phyloP scores from a whole-genome alignment of 2,329 filamentous ascomycete species.

The Cryphonectria nitschkei region DNA sequence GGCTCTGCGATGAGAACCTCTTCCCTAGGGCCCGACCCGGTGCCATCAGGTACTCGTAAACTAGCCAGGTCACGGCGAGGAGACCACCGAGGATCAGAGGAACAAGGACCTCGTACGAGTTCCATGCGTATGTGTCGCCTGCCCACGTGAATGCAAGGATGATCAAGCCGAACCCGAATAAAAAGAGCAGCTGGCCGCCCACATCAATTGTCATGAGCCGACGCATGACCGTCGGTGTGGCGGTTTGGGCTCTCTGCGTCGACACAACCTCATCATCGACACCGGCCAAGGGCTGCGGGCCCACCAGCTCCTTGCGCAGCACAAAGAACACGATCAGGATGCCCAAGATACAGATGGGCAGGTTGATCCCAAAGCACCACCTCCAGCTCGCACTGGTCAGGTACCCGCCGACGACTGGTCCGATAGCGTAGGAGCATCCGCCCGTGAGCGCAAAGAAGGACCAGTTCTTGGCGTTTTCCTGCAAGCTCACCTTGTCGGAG shows the following conservation, averaged over 20 bases:
- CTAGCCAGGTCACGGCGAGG: conserved; percentile 46
- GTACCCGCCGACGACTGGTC: conserved; percentile 64
- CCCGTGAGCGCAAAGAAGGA: conserved; percentile 63
- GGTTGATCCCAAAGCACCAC: conserved; percentile 68
- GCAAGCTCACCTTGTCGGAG: conserved; percentile 64
- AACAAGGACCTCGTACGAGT: conserved; percentile 50
- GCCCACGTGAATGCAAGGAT: conserved; percentile 61
- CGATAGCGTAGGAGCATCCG: conserved; percentile 62
- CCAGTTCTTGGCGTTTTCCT: conserved; percentile 65
- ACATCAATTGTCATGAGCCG: conserved; percentile 59
- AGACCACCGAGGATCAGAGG: conserved; percentile 51
- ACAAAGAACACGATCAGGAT: conserved; percentile 58
- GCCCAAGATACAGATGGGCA: conserved; percentile 57
- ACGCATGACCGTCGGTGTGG: conserved; percentile 42
- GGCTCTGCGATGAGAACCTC: conserved; percentile 54
- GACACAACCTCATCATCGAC: conserved; percentile 39
- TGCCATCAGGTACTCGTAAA: conserved; percentile 58
- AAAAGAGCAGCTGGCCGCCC: conserved; percentile 60
- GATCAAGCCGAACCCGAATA: conserved; percentile 56
- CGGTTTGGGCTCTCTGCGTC: neutral
- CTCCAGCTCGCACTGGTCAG: conserved; percentile 61
- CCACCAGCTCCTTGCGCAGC: conserved; percentile 61
- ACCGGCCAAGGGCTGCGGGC: conserved; percentile 52
- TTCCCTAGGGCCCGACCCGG: conserved; percentile 50
- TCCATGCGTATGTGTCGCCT: conserved; percentile 57